These are phyloP conservation scores for Cryphonectria parasitica DNA, from an alignment of 2,329 filamentous ascomycete genomes.

Conservation along the genomic window DNA sequence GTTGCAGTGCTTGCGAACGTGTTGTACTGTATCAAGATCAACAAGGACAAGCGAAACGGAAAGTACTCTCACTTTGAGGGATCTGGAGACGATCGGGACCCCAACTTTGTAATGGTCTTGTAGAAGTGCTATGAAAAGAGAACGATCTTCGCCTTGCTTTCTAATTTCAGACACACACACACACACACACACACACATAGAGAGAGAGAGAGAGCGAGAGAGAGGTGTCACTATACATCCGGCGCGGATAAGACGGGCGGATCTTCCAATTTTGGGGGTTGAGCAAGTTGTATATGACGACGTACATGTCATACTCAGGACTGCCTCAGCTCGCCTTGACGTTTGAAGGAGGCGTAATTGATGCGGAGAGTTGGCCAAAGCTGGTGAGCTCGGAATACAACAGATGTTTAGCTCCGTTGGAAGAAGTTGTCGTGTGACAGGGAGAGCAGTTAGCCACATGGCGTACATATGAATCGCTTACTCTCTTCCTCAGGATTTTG, in stretches of 20 bases:
- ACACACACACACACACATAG: no score
- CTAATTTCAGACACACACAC: neutral
- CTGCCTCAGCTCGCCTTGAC: neutral
- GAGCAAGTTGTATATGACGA: neutral
- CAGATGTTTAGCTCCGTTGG: neutral
- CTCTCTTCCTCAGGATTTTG: neutral
- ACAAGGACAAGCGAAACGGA: conserved; percentile 62
- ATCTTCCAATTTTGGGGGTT: neutral
- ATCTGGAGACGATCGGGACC: conserved; percentile 66
- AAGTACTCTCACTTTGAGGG: conserved; percentile 62
- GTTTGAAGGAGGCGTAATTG: neutral
- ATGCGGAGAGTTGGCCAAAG: neutral
- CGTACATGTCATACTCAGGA: neutral
- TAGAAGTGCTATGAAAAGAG: conserved; percentile 38
- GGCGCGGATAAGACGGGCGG: neutral
- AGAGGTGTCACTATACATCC: neutral
- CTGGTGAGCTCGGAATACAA: neutral
- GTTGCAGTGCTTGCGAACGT: conserved; percentile 64
- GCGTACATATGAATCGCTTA: neutral
- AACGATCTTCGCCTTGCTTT: neutral
- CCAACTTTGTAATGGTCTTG: conserved; percentile 63
- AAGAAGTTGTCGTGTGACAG: neutral
- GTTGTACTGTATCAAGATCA: conserved; percentile 65
- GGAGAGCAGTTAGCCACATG: neutral
- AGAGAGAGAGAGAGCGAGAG: no score